Evolutionary conservation across 495 filamentous ascomycete species (phyloP).

Genomic region (Podospora conica): DNA sequence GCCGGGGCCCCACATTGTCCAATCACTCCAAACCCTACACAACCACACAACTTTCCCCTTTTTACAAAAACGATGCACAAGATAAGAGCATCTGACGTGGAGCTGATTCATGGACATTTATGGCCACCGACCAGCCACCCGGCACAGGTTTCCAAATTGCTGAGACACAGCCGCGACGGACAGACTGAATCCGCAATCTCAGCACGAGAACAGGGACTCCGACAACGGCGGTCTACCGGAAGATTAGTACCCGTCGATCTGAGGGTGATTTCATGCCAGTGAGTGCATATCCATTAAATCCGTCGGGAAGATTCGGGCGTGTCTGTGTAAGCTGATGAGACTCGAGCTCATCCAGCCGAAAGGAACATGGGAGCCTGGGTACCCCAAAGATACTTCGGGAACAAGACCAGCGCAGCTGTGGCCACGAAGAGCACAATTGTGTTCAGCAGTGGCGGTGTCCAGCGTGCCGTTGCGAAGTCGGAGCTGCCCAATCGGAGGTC

Average conservation of each 20-base stretch:
- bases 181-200: neutral
- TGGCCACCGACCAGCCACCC: neutral
- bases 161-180: neutral
- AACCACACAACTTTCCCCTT: neutral
- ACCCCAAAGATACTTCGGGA: neutral
- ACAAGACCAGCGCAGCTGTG: neutral
- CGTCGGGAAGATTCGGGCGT: neutral
- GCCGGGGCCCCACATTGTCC: neutral
- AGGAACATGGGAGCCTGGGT: too few relatives aligned
- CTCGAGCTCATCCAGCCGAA: neutral
- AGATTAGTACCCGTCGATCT: neutral
- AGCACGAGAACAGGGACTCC: neutral
- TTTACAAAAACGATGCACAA: neutral
- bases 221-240: neutral
- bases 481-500: neutral
- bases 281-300: neutral
- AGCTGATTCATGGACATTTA: neutral
- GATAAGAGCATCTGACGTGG: neutral
- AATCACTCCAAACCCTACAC: neutral
- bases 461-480: neutral
- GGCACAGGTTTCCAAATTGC: neutral
- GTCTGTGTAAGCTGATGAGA: neutral
- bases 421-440: neutral
- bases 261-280: neutral
- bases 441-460: too few relatives aligned